A percentile compares a stretch with the other conserved stretches of the same genome.
phyloP scores from a whole-genome alignment of 306 rosid genomes.

The Dryas octopetala region DNA sequence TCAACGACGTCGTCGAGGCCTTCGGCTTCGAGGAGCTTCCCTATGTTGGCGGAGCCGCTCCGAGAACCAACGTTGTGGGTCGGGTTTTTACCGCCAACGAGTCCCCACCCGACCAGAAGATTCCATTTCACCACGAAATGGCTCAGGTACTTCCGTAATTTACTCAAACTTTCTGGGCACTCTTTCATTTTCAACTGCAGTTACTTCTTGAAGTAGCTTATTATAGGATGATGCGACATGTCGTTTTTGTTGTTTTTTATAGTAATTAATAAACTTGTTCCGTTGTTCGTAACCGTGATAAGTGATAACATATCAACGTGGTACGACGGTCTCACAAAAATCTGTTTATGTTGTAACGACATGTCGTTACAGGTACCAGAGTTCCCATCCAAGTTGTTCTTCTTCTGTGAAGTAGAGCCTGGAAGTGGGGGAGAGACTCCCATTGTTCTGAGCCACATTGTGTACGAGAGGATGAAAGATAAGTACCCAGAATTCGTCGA shows the following conservation, averaged over 20 bases:
- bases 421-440: slow-evolving; percentile 86
- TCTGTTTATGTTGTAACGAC: neutral
- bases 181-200: no score
- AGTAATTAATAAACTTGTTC: no score
- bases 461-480: slow-evolving; percentile 69
- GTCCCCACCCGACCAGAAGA: slow-evolving; percentile 87
- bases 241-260: neutral
- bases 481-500: slow-evolving; percentile 69
- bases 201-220: no score
- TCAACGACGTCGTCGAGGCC: slow-evolving; percentile 76
- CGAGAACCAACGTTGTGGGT: slow-evolving; percentile 69
- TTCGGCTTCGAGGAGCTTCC: slow-evolving; percentile 82
- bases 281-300: no score
- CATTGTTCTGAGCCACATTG: slow-evolving; percentile 74
- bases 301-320: no score
- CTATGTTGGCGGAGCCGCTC: slow-evolving; percentile 86
- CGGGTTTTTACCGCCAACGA: slow-evolving; percentile 91
- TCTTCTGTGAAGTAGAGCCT: slow-evolving; percentile 88
- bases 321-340: no score
- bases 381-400: slow-evolving; percentile 74
- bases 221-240: no score
- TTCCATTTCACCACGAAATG: slow-evolving; percentile 90
- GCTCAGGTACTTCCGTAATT: slow-evolving; percentile 48
- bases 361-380: slow-evolving; percentile 56
- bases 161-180: no score